Evolutionary conservation across 495 filamentous ascomycete genomes (phyloP).

Genomic region (Penicillium cinerascens): DNA sequence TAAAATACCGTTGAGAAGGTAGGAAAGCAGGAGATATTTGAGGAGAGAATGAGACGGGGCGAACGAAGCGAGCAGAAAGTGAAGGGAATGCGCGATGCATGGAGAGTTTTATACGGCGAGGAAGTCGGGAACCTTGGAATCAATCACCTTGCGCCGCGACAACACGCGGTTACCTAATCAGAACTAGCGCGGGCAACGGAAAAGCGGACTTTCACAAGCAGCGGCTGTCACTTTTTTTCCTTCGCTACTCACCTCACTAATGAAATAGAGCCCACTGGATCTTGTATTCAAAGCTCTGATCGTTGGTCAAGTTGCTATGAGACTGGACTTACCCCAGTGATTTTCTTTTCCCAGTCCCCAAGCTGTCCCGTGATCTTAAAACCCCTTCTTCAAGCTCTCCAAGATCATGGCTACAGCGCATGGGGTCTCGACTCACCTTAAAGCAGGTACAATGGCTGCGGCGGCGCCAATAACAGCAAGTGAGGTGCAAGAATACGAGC

Average conservation of each 20-base stretch:
- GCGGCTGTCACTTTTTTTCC: slow-evolving; percentile 14
- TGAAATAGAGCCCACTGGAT: background rate
- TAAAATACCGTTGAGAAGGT: background rate
- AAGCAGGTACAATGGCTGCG: slow-evolving; percentile 30
- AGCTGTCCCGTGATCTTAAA: slow-evolving; percentile 4
- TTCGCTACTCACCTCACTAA: background rate
- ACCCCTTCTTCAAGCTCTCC: slow-evolving; percentile 10
- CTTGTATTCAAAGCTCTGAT: background rate
- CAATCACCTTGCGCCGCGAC: background rate
- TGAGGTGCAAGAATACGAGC: slow-evolving; percentile 59
- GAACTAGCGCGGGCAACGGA: slow-evolving; percentile 10
- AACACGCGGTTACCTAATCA: slow-evolving; percentile 17
- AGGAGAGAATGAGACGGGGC: slow-evolving; percentile 3
- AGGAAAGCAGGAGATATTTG: background rate
- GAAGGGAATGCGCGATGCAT: slow-evolving; percentile 17
- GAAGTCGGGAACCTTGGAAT: background rate
- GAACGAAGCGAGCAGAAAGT: slow-evolving; percentile 4
- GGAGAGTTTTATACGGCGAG: background rate
- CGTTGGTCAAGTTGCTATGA: slow-evolving; percentile 1
- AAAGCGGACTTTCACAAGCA: slow-evolving; percentile 1
- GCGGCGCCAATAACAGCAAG: slow-evolving; percentile 27
- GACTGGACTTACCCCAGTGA: background rate
- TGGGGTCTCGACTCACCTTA: slow-evolving; percentile 33
- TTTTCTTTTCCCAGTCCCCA: background rate
- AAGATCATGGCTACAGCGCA: slow-evolving; percentile 39